Percentiles rank a stretch among this genome's conserved stretches.
phyloP scores from a whole-genome alignment of 305 asterid species.

The Plantago rigida region DNA sequence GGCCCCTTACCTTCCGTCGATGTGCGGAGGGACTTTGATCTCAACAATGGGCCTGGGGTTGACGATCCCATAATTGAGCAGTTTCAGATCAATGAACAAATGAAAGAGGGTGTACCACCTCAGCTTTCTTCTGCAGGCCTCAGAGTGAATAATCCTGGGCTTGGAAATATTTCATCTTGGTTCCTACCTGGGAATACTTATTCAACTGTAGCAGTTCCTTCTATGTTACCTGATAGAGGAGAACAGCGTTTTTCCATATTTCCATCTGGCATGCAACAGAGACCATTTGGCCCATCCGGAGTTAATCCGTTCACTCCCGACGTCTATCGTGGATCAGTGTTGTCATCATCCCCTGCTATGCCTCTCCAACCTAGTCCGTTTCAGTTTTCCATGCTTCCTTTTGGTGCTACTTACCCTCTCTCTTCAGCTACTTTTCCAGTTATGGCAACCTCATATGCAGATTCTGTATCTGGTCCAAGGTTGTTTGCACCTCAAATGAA shows the following conservation, averaged over 20 bases:
- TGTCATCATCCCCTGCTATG: slow-evolving; percentile 50
- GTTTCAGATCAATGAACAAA: slow-evolving; percentile 21
- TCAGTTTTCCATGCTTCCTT: slow-evolving; percentile 41
- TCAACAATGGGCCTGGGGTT: slow-evolving; percentile 33
- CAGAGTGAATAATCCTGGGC: slow-evolving; percentile 26
- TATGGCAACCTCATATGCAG: slow-evolving; percentile 35
- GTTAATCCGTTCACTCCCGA: slow-evolving; percentile 35
- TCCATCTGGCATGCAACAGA: slow-evolving; percentile 36
- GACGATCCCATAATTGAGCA: slow-evolving; percentile 27
- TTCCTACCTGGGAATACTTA: slow-evolving; percentile 40
- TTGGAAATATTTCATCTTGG: slow-evolving; percentile 38
- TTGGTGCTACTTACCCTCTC: slow-evolving; percentile 39
- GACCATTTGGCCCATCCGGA: slow-evolving; percentile 34
- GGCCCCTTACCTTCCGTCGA: slow-evolving; percentile 24
- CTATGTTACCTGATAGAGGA: slow-evolving; percentile 41
- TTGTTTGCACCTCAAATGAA: slow-evolving; percentile 32
- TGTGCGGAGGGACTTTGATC: slow-evolving; percentile 35
- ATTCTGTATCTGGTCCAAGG: slow-evolving; percentile 44
- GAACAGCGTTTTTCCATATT: slow-evolving; percentile 35
- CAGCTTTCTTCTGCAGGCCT: slow-evolving; percentile 27
- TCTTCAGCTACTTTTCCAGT: slow-evolving; percentile 40
- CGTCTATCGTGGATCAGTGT: slow-evolving; percentile 40
- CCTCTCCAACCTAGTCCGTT: slow-evolving; percentile 43
- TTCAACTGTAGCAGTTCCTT: slow-evolving; percentile 39
- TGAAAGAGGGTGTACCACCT: slow-evolving; percentile 21